Conservation (phyloP, 495 filamentous ascomycete genomes). For the Penicillium crystallinum region DNA sequence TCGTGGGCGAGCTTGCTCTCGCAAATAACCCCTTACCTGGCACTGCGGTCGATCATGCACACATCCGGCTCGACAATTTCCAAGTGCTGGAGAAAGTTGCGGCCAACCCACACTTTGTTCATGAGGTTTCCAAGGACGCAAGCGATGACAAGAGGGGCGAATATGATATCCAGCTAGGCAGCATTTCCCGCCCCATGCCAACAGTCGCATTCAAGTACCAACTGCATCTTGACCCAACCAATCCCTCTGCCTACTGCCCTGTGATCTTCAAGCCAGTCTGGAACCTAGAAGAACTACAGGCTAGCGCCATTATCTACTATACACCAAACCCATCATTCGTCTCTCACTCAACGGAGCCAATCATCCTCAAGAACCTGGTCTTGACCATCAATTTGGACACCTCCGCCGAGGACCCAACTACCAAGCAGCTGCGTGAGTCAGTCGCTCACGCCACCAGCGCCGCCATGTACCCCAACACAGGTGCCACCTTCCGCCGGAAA, state of each 20-base stretch:
- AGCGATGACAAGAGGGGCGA: slow-evolving; percentile 65
- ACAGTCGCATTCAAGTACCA: slow-evolving; percentile 92
- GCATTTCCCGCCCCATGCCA: slow-evolving; percentile 58
- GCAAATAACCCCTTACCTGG: slow-evolving; percentile 64
- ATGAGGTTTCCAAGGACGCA: slow-evolving; percentile 42
- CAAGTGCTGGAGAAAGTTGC: slow-evolving; percentile 87
- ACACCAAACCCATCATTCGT: slow-evolving; percentile 71
- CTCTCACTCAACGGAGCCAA: slow-evolving; percentile 35
- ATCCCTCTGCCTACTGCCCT: slow-evolving; percentile 64
- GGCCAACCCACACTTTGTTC: slow-evolving; percentile 85
- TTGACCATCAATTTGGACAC: slow-evolving; percentile 73
- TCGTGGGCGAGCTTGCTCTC: slow-evolving; percentile 88
- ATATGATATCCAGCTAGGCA: slow-evolving; percentile 68
- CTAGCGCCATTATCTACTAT: slow-evolving; percentile 79
- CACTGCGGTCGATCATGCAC: slow-evolving; percentile 45
- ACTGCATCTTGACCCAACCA: slow-evolving; percentile 66
- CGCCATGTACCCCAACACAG: slow-evolving; percentile 44
- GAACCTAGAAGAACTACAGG: slow-evolving; percentile 77
- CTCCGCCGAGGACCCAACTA: slow-evolving; percentile 32
- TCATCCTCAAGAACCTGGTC: slow-evolving; percentile 75
- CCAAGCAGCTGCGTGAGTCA: slow-evolving; percentile 40
- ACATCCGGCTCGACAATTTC: slow-evolving; percentile 87
- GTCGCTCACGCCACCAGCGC: slow-evolving; percentile 41
- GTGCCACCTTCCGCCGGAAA: slow-evolving; percentile 73
- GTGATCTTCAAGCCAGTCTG: slow-evolving; percentile 74